A percentile compares a stretch with the other conserved stretches of the same genome.
Conservation (phyloP, 2,329 filamentous ascomycete genomes). For the Paracamarosporium sp. region DNA sequence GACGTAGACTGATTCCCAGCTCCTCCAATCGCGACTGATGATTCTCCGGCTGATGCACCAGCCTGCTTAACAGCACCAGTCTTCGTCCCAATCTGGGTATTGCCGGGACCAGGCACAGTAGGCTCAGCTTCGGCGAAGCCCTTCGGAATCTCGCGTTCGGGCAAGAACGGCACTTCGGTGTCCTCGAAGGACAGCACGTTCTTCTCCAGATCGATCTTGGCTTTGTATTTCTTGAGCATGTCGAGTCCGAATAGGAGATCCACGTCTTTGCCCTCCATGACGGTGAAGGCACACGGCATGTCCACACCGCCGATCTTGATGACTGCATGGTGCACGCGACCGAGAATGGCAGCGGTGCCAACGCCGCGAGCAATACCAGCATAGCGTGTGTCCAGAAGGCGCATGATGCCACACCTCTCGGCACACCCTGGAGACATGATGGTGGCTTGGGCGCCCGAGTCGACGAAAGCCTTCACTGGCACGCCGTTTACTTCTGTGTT, state of each 20-base stretch:
- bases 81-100: slow-evolving; percentile 84
- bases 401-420: slow-evolving; percentile 93
- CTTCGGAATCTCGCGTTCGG: slow-evolving; percentile 94
- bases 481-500: slow-evolving; percentile 93
- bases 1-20: not conserved
- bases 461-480: slow-evolving; percentile 93
- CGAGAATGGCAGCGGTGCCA: slow-evolving; percentile 91
- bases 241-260: slow-evolving; percentile 92
- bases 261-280: slow-evolving; percentile 98
- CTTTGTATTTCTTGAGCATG: slow-evolving; percentile 96
- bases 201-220: slow-evolving; percentile 84
- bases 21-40: slow-evolving; percentile 23
- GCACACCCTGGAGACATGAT: slow-evolving; percentile 98
- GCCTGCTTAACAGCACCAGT: slow-evolving; percentile 76
- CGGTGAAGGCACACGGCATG: slow-evolving; percentile 93
- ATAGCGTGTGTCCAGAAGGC: slow-evolving; percentile 90
- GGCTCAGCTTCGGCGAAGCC: slow-evolving; percentile 80
- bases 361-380: slow-evolving; percentile 92
- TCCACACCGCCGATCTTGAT: slow-evolving; percentile 90
- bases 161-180: slow-evolving; percentile 86
- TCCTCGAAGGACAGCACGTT: slow-evolving; percentile 88
- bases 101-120: slow-evolving; percentile 81
- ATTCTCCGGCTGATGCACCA: slow-evolving; percentile 41
- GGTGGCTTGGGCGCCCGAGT: slow-evolving; percentile 95
- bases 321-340: slow-evolving; percentile 92